Base-by-base conservation (phyloP, 495 filamentous ascomycete species). In the Thermochaetoides thermophila region DNA sequence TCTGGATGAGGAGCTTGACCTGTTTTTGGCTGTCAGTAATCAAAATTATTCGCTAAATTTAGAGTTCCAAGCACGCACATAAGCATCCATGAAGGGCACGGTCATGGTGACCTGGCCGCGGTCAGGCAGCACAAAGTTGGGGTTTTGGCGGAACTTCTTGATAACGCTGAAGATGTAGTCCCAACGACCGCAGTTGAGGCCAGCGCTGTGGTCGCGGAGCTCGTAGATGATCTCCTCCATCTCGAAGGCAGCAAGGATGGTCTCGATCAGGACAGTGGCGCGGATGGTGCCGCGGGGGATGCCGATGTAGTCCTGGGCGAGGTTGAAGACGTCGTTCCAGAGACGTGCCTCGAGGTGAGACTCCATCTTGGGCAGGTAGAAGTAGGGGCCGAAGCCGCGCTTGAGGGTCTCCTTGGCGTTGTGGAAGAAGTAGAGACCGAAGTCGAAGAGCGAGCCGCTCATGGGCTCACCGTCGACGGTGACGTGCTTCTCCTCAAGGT, bases 171-270 rank as follows among this genome's bases (percentile, higher is more conserved):
- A 97, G 64, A 99, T 96, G 69, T 99, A 99, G 55, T 99, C 89
- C 89, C 89, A 99, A 31, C 89, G 80, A 31, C 89, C 89, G 60
- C 89, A 99, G 70, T 99, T 99, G 43, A 99, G 71, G 33, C 89
- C 89, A 8, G 89, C 79, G 59, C 76, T 84, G 67, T 99, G 89
- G 53, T 96, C 87, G 23, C 89, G 82, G 41, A 99, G 78, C 60
- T 99, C 89, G 64, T 94, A 99, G 59, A 99, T 96, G 60, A 97
- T 96, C 78, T 97, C 89, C 38, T 99, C 89, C 89, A 99, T 99
- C 67, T 99, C 91, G 46, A 99, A 99, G n/a, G 85, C 91, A 19
- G 91, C 89, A 16, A 84, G 66, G 60, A 99, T 96, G 36, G 89
- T 99, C 71, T 99, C 89, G 56, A 99, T 95, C 44, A 99, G 64